Conservation (phyloP, 2,329 filamentous ascomycete genomes). For the Colletotrichum trifolii region DNA sequence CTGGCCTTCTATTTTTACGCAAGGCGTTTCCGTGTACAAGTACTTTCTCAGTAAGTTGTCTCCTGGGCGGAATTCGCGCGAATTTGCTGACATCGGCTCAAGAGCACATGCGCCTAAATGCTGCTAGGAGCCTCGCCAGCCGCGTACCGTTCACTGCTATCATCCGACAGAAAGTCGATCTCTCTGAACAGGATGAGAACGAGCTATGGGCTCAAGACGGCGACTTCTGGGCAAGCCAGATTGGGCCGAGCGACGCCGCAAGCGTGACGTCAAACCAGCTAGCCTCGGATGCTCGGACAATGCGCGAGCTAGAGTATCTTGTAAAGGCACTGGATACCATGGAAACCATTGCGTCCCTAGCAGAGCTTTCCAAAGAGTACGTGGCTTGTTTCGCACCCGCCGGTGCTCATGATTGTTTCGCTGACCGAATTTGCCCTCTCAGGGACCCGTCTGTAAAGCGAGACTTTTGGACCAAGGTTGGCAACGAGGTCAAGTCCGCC, state of each 20-base stretch:
- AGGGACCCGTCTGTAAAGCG: constrained; percentile 52
- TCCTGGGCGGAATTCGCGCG: not conserved
- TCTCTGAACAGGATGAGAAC: constrained; percentile 50
- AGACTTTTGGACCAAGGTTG: constrained; percentile 66
- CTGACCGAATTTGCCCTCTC: constrained; percentile 41
- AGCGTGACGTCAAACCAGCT: constrained; percentile 55
- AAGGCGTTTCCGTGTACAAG: constrained; percentile 80
- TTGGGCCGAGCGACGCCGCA: constrained; percentile 49
- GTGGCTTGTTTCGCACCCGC: constrained; percentile 40
- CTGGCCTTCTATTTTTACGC: constrained; percentile 76
- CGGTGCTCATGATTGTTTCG: not conserved
- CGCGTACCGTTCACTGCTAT: constrained; percentile 63
- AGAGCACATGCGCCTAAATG: constrained; percentile 64
- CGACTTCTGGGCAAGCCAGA: constrained; percentile 52
- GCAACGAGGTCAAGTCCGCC: constrained; percentile 62
- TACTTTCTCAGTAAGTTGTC: constrained; percentile 80
- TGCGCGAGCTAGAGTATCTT: constrained; percentile 76
- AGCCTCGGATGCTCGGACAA: constrained; percentile 67
- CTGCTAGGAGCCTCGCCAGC: constrained; percentile 64
- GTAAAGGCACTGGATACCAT: constrained; percentile 74
- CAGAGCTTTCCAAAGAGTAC: constrained; percentile 64
- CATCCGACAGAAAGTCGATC: constrained; percentile 53
- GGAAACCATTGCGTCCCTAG: constrained; percentile 72
- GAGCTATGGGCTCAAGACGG: constrained; percentile 50
- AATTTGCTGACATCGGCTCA: constrained; percentile 33